Evolutionary conservation across 495 filamentous ascomycete species (phyloP).

Genomic region (Cercophora scortea): DNA sequence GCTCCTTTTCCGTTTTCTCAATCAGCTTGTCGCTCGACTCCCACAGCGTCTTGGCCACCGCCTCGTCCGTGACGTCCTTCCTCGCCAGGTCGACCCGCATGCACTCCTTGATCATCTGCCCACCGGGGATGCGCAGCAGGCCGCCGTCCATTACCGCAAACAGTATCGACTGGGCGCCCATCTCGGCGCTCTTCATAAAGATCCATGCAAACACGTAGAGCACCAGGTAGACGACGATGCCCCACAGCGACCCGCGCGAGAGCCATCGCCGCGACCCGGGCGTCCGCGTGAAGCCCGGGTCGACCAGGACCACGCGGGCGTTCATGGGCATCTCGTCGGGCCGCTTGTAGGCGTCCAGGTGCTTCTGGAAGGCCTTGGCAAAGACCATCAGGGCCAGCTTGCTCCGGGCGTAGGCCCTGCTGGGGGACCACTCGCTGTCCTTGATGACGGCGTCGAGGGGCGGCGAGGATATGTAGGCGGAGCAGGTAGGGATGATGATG

Average conservation of each 20-base stretch:
- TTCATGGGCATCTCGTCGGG: conserved; percentile 77
- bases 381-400: conserved; percentile 88
- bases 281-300: conserved; percentile 78
- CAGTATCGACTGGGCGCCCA: conserved; percentile 81
- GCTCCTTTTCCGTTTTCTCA: conserved; percentile 72
- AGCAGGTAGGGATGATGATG: conserved; percentile 78
- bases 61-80: conserved; percentile 71
- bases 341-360: conserved; percentile 69
- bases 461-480: conserved; percentile 69
- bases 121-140: conserved; percentile 53
- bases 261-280: conserved; percentile 83
- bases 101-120: conserved; percentile 82
- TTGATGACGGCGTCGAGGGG: conserved; percentile 42
- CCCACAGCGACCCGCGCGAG: conserved; percentile 74
- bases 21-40: conserved; percentile 79
- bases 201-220: conserved; percentile 80
- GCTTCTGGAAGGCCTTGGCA: conserved; percentile 80
- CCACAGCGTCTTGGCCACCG: conserved; percentile 76
- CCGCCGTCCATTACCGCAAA: conserved; percentile 75
- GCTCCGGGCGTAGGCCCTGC: conserved; percentile 66
- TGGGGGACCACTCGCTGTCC: conserved; percentile 42
- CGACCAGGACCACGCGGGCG: conserved; percentile 70
- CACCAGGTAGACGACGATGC: conserved; percentile 68
- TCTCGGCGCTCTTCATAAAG: conserved; percentile 70
- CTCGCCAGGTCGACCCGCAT: conserved; percentile 60